phyloP scores from a whole-genome alignment of 1,139 yeast genomes.

The Hanseniaspora uvarum region DNA sequence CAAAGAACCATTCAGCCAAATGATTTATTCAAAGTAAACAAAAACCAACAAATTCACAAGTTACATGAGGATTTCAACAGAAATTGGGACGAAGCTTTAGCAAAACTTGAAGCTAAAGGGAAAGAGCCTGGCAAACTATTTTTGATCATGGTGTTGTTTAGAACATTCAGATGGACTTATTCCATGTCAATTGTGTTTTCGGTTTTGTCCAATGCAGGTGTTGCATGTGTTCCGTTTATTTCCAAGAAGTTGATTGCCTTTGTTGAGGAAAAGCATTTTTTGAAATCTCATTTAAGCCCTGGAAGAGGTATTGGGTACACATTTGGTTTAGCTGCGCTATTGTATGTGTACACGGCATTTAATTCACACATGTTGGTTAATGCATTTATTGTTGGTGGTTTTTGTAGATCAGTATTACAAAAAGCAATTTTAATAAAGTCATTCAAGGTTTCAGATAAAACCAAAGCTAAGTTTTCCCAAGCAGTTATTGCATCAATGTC shows the following conservation, averaged over 20 bases:
- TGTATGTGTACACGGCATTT: conserved; percentile 36
- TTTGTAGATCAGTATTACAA: conserved; percentile 39
- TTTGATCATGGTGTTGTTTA: conserved; percentile 2
- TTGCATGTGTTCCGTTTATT: conserved; percentile 33
- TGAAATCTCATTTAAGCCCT: conserved; percentile 20
- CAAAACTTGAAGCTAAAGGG: not conserved
- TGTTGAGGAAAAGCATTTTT: conserved; percentile 31
- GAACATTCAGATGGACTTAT: conserved; percentile 10
- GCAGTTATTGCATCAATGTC: conserved; percentile 53
- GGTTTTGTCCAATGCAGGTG: conserved; percentile 20
- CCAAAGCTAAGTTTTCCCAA: conserved; percentile 36
- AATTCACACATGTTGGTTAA: conserved; percentile 46
- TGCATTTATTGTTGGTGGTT: conserved; percentile 46
- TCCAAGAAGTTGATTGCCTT: conserved; percentile 37
- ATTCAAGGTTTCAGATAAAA: conserved; percentile 34
- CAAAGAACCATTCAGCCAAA: conserved; percentile 50
- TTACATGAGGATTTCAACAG: conserved; percentile 3
- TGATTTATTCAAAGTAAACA: conserved; percentile 32
- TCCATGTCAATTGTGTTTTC: conserved; percentile 20
- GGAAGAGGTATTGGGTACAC: conserved; percentile 47
- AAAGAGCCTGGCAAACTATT: not conserved
- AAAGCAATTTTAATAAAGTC: conserved; percentile 37
- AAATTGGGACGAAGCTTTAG: conserved; percentile 1
- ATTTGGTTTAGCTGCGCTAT: conserved; percentile 39
- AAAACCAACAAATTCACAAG: not conserved